A percentile compares a stretch with the other conserved stretches of the same genome.
Evolutionary conservation across 306 rosid genomes (phyloP).

Genomic region (Malus sieversii): DNA sequence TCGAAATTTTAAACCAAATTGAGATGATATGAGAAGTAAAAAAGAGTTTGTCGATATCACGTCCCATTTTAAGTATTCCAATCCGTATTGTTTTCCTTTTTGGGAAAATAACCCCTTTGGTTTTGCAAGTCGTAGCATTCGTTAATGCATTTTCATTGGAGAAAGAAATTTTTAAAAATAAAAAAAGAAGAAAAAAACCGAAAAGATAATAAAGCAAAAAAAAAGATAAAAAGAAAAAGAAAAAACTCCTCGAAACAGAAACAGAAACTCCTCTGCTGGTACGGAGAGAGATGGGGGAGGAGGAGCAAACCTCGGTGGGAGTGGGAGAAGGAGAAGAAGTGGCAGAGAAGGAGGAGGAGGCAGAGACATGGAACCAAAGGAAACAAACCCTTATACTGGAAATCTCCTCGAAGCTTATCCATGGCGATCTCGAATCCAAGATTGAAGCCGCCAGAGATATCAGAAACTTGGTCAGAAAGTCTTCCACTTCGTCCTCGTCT

Average conservation of each 20-base stretch:
- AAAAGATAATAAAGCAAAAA: background rate
- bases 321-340: constrained; percentile 22
- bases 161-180: no score
- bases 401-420: constrained; percentile 54
- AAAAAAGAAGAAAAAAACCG: background rate
- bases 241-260: background rate
- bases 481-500: constrained; percentile 26
- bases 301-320: constrained; percentile 15
- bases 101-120: background rate
- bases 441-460: constrained; percentile 85
- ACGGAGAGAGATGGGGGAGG: constrained; percentile 20
- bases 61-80: no score
- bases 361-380: constrained; percentile 33
- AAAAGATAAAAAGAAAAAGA: background rate
- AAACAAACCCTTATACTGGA: constrained; percentile 46
- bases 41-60: fast-evolving
- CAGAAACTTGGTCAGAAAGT: constrained; percentile 61
- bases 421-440: constrained; percentile 57
- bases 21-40: no score
- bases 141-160: no score
- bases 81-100: background rate
- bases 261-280: background rate
- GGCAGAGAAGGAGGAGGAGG: background rate
- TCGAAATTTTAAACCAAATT: no score
- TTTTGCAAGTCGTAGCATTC: background rate